phyloP scores from a whole-genome alignment of 1,139 yeast species.

The Taphrina populina region DNA sequence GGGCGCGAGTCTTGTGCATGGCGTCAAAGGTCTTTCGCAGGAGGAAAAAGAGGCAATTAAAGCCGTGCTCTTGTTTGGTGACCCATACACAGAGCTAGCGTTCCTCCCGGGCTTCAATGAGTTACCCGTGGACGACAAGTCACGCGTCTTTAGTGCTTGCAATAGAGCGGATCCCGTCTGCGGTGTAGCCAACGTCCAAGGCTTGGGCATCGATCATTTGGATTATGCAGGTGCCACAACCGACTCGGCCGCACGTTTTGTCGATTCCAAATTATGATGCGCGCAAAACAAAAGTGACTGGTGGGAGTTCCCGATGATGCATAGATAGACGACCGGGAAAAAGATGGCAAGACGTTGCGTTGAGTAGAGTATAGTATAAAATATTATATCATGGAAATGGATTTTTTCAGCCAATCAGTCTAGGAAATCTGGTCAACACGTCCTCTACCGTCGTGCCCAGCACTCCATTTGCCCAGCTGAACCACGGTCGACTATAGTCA shows the following conservation, averaged over 20 bases:
- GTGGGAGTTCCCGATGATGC: no score
- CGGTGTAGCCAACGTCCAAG: background rate
- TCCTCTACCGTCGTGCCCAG: slow-evolving; percentile 80
- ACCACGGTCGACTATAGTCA: slow-evolving; percentile 48
- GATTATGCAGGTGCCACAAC: background rate
- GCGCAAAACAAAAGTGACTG: no score
- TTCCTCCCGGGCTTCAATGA: background rate
- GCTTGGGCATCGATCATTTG: background rate
- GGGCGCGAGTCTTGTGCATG: background rate
- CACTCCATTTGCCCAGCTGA: slow-evolving; percentile 92
- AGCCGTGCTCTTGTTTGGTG: background rate
- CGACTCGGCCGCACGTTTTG: background rate
- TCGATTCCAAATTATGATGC: background rate
- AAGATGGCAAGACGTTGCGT: no score
- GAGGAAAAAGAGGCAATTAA: background rate
- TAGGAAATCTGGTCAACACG: slow-evolving; percentile 54
- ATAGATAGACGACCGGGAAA: no score
- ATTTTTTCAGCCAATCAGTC: no score
- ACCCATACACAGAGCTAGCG: background rate
- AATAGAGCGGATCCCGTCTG: background rate
- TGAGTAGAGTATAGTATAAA: no score
- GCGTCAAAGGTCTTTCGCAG: background rate
- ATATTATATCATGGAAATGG: no score
- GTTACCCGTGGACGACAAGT: background rate
- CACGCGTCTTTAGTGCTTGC: background rate